Evolutionary conservation across 768 basidiomycete genomes (phyloP), one percentile per base, ranked within the genome.

Genomic region (Xanthoconium purpureum): DNA sequence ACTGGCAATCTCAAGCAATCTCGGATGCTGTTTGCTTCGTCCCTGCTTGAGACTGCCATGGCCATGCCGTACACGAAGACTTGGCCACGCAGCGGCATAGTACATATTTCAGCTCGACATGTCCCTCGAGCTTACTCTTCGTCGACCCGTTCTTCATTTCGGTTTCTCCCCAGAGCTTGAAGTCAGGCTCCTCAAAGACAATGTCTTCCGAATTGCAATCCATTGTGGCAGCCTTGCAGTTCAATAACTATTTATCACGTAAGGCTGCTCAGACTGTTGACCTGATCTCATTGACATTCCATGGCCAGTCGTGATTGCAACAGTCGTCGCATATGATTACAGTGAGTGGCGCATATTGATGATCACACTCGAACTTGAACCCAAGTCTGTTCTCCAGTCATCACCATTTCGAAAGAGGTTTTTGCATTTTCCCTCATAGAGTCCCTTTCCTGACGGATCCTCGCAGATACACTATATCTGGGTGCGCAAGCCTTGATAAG

Each of bases 251-350:
- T 46, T 2, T 55, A 7, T 10, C 55, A 15, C 38, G 66, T 63
- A 36, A 46, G 58, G 24, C 17, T 42, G 5, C 20, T 29, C 14
- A 24, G 10, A 10, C 12, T 29, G 24, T 39, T n/a, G 15, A 33
- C 44, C 40, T 33, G 3, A 40, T 35, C 50, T 59, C 20, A 65
- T 39, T 4, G 10, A 37, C 13, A 13, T 46, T 43, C 29, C 44
- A 24, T 24, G 24, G 24, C 24, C 24, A 68, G 66, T 67, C 3
- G 46, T 32, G 18, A 20, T 51, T 20, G 32, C n/a, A 18, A 45
- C 63, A 2, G 65, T 43, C 3, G 38, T 62, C n/a, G 2, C 17
- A n/a, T 65, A 66, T 49, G 65, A 66, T 24, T 67, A 62, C 40
- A 20, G 66, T 67, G 46, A 49, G 62, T 57, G 9, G 15, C 32